Conservation (phyloP, 371 early-diverging fungal genomes). For the Haplosporangium sp. region DNA sequence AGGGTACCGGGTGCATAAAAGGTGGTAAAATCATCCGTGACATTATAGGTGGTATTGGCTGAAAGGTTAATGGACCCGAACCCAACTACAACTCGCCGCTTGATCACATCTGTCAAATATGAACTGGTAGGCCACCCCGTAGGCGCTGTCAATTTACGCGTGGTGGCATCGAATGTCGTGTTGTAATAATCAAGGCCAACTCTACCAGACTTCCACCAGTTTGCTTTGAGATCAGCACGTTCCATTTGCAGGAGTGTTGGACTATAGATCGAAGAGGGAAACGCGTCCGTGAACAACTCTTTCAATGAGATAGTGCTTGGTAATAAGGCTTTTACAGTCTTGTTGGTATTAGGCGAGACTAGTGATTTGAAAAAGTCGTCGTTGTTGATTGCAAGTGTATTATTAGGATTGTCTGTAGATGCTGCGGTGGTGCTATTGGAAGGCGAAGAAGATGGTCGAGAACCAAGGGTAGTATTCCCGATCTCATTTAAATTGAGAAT, state of each 20-base stretch:
- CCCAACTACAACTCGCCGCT: slow-evolving; percentile 28
- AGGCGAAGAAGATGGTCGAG: slow-evolving; percentile 7
- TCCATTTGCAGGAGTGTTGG: slow-evolving; percentile 27
- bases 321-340: slow-evolving; percentile 25
- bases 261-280: slow-evolving; percentile 36
- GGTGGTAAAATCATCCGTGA: slow-evolving; percentile 41
- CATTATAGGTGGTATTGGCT: slow-evolving; percentile 38
- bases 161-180: slow-evolving; percentile 20
- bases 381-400: slow-evolving; percentile 6
- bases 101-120: slow-evolving; percentile 24
- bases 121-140: slow-evolving; percentile 51
- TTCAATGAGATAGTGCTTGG: slow-evolving; percentile 33
- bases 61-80: slow-evolving; percentile 32
- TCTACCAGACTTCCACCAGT: slow-evolving; percentile 34
- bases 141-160: slow-evolving; percentile 14
- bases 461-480: slow-evolving; percentile 16
- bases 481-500: slow-evolving; percentile 52
- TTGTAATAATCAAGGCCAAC: slow-evolving; percentile 53
- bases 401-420: neutral
- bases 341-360: slow-evolving; percentile 47
- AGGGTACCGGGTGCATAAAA: slow-evolving; percentile 19
- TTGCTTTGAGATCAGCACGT: slow-evolving; percentile 19
- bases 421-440: slow-evolving; percentile 4
- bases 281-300: slow-evolving; percentile 30
- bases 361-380: slow-evolving; percentile 18